Evolutionary conservation across 345 rosid species (phyloP), one percentile per base, ranked within the genome.

Genomic region (Rubroshorea leprosula): DNA sequence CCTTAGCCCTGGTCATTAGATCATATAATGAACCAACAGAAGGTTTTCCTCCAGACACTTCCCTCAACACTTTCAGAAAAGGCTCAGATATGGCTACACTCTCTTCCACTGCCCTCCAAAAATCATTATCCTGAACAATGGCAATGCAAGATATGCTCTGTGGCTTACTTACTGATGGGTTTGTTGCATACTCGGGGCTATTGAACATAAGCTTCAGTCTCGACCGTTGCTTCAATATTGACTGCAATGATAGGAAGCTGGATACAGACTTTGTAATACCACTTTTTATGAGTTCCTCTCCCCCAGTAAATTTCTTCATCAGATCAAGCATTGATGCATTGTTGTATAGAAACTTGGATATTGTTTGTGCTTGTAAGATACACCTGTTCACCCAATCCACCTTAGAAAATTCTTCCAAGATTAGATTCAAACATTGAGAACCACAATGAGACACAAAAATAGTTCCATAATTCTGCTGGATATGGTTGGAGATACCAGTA

Each of bases 341-440:
- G 58, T 90, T 90, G 83, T 86, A 86, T 16, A 90, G 61, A 54
- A 80, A 78, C 74, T 80, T 90, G 10, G 95, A 66, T 53, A 90
- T 51, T 1, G 75, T 76, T 66, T 86, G 97, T 23, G 95, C 95
- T 68, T 84, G 92, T 11, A 54, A 38, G 65, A 86, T 76, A 44
- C 97, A 90, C 50, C 85, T 69, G 67, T 79, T 80, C 64, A 90
- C 97, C 92, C 97, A 90, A 71, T 84, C 92, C 12, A 90, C 95
- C 76, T 78, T 81, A 10, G 90, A 81, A 72, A 90, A 90, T 26
- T 90, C 97, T 68, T 90, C 92, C 76, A 90, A 61, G 39, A 90
- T 84, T 35, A 75, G 62, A 62, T 84, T 87, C 78, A 86, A 52
- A 66, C 92, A 84, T n/a, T 78, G 92, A 72, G 97, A 86, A 65